phyloP scores from a whole-genome alignment of 2,329 filamentous ascomycete species.

The Mariannaea elegans region DNA sequence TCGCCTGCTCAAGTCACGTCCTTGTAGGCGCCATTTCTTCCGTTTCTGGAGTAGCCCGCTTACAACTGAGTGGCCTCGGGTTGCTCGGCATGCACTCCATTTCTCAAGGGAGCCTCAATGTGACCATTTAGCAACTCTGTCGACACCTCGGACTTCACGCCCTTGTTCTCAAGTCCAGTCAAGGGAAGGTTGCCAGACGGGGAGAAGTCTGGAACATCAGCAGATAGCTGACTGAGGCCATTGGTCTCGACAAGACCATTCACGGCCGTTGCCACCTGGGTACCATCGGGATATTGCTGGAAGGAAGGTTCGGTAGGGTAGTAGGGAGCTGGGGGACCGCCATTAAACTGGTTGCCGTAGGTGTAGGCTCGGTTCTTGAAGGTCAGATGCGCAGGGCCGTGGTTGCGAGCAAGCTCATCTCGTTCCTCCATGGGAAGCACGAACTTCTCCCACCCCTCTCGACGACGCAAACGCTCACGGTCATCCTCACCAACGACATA shows the following conservation, averaged over 20 bases:
- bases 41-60: neutral
- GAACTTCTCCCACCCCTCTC: conserved; percentile 82
- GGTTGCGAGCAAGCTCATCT: conserved; percentile 76
- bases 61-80: conserved; percentile 27
- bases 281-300: conserved; percentile 45
- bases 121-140: conserved; percentile 34
- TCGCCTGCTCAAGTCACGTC: conserved; percentile 18
- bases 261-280: conserved; percentile 49
- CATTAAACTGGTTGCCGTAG: conserved; percentile 44
- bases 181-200: conserved; percentile 42
- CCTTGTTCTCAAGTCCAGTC: conserved; percentile 21
- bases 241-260: conserved; percentile 42
- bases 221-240: conserved; percentile 47
- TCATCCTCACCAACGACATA: conserved; percentile 79
- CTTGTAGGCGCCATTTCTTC: neutral
- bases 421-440: conserved; percentile 77
- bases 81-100: conserved; percentile 41
- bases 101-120: conserved; percentile 33
- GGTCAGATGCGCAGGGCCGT: conserved; percentile 63
- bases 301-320: conserved; percentile 41
- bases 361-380: conserved; percentile 47
- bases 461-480: conserved; percentile 78
- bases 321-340: conserved; percentile 44
- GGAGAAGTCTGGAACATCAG: conserved; percentile 52
- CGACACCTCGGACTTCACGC: conserved; percentile 20